Conservation (phyloP, 331 rosid species). For the Telfairia occidentalis region DNA sequence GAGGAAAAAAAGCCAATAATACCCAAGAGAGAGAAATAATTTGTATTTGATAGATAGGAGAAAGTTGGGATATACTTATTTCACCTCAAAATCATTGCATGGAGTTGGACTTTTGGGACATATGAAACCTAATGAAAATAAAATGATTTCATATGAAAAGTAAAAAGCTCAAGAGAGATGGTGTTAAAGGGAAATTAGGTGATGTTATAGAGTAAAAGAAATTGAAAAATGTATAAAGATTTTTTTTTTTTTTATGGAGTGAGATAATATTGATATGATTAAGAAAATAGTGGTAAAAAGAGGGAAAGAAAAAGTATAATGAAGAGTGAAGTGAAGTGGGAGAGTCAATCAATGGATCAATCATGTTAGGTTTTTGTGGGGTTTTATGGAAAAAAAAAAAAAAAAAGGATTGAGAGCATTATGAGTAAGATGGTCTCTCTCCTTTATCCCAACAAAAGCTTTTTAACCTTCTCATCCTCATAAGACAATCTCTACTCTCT, state of each 20-base stretch:
- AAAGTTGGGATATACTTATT: constrained; percentile 11
- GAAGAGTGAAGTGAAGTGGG: constrained; percentile 5
- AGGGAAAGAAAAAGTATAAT: neutral
- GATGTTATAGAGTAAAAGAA: neutral
- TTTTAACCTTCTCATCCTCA: constrained; percentile 21
- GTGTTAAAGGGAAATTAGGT: neutral
- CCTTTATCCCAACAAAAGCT: neutral
- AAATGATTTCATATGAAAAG: constrained; percentile 2
- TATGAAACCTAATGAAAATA: neutral
- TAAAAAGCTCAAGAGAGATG: neutral
- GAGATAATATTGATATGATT: neutral
- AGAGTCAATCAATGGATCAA: constrained; percentile 46
- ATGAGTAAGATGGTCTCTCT: neutral
- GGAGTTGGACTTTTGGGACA: constrained; percentile 5
- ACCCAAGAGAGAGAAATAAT: constrained; percentile 19
- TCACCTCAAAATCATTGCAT: constrained; percentile 6
- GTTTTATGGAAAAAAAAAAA: neutral
- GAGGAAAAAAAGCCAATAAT: constrained; percentile 4
- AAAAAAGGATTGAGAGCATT: neutral
- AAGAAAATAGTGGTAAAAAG: neutral
- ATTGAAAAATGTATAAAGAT: neutral
- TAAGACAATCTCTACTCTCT: constrained; percentile 12
- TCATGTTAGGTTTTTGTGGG: constrained; percentile 33
- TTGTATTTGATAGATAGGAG: neutral
- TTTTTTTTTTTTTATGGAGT: neutral